These are phyloP conservation scores for Odontarrhena argentea DNA, from an alignment of 345 rosid species.

Conservation along the genomic window DNA sequence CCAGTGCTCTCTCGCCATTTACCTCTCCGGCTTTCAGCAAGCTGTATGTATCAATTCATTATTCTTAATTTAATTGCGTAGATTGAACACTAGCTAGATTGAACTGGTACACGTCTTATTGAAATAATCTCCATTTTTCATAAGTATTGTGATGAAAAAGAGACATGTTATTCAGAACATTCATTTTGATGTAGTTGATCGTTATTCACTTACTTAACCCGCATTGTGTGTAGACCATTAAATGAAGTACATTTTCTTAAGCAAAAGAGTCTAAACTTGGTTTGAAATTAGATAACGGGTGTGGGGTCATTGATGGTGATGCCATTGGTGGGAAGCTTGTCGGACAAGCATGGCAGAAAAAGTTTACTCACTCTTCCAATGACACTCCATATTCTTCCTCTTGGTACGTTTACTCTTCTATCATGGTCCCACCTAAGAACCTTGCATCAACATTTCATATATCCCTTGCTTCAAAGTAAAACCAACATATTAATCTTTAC, in stretches of 20 bases:
- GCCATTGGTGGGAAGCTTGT: constrained; percentile 84
- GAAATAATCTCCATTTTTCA: too few species aligned
- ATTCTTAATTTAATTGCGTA: too few species aligned
- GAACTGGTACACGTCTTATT: too few species aligned
- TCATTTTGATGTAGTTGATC: too few species aligned
- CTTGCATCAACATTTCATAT: neutral
- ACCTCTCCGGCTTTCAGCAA: constrained; percentile 81
- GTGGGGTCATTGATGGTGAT: constrained; percentile 76
- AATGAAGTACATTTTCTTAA: too few species aligned
- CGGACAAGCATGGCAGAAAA: constrained; percentile 89
- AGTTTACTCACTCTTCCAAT: constrained; percentile 71
- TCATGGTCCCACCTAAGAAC: constrained; percentile 15
- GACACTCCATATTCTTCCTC: constrained; percentile 60
- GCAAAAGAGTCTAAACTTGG: neutral
- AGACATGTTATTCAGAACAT: too few species aligned
- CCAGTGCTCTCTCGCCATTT: constrained; percentile 89
- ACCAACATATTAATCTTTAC: too few species aligned
- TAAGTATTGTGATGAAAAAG: too few species aligned
- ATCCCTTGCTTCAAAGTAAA: neutral
- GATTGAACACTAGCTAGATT: too few species aligned
- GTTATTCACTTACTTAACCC: too few species aligned
- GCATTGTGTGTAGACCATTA: too few species aligned
- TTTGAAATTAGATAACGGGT: constrained; percentile 61
- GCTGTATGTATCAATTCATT: constrained; percentile 46
- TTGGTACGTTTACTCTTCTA: constrained; percentile 49